phyloP scores from a whole-genome alignment of 139 green algal genomes.

The Trebouxia sp. region DNA sequence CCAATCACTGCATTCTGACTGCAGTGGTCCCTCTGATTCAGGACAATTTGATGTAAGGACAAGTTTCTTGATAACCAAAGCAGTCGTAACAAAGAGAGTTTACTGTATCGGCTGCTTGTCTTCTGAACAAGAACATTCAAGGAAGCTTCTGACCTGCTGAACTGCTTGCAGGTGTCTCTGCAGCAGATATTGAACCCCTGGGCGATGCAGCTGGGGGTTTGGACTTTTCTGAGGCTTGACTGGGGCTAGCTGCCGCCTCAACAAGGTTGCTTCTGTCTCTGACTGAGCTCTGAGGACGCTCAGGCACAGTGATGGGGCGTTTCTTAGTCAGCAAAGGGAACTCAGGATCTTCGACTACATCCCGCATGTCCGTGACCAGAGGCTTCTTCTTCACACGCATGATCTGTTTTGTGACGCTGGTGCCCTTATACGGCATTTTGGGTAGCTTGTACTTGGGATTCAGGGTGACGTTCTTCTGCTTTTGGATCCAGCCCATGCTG shows the following conservation, averaged over 20 bases:
- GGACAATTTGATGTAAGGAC: too few species aligned
- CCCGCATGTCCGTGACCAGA: conserved; percentile 7
- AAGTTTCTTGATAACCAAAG: too few species aligned
- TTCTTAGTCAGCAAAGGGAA: conserved; percentile 12
- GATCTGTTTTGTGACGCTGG: conserved; percentile 30
- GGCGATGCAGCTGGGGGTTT: too few species aligned
- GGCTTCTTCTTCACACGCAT: conserved; percentile 21
- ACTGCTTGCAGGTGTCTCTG: too few species aligned
- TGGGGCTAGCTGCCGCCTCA: neutral
- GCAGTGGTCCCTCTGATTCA: too few species aligned
- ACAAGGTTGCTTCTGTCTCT: neutral
- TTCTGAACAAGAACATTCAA: too few species aligned
- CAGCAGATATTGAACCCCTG: too few species aligned
- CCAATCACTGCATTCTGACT: too few species aligned
- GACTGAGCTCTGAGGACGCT: neutral
- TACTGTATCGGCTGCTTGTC: too few species aligned
- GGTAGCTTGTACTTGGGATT: conserved; percentile 78
- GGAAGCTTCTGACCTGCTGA: too few species aligned
- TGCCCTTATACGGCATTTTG: conserved; percentile 82
- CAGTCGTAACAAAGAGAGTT: too few species aligned
- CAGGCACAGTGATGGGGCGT: neutral
- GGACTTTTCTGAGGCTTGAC: neutral
- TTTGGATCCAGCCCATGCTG: conserved; percentile 44
- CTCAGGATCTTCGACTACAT: conserved; percentile 13
- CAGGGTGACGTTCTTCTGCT: conserved; percentile 65